A percentile compares a stretch with the other conserved stretches of the same genome.
Evolutionary conservation across 108 stramenopile genomes (phyloP).

Genomic region (Asterionellopsis glacialis): DNA sequence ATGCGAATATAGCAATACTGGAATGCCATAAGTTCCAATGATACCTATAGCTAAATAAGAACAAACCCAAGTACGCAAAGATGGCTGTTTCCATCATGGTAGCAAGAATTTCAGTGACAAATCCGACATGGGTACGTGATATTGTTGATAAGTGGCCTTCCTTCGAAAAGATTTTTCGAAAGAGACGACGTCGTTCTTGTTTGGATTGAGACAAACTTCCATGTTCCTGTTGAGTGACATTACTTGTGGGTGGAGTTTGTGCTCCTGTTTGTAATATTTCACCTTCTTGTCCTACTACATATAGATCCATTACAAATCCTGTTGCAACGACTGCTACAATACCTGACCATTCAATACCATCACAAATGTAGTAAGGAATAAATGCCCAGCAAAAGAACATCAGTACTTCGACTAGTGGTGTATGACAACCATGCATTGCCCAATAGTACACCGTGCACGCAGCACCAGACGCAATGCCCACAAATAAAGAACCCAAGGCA

Average conservation of each 20-base stretch:
- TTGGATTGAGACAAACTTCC: background rate
- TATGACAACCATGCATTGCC: constrained; percentile 39
- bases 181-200: background rate
- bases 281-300: constrained; percentile 57
- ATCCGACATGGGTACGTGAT: constrained; percentile 66
- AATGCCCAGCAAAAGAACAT: constrained; percentile 67
- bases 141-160: constrained; percentile 57
- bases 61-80: constrained; percentile 87
- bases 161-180: constrained; percentile 19
- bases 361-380: constrained; percentile 73
- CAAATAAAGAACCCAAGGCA: constrained; percentile 54
- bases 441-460: constrained; percentile 67
- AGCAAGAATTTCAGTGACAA: constrained; percentile 77
- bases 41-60: constrained; percentile 79
- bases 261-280: background rate
- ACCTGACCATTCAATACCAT: constrained; percentile 71
- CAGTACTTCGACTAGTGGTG: constrained; percentile 55
- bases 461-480: constrained; percentile 53
- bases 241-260: background rate
- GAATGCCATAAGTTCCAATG: constrained; percentile 71
- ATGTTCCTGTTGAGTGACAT: background rate
- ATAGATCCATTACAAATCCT: constrained; percentile 87
- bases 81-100: constrained; percentile 89
- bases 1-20: constrained; percentile 59
- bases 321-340: constrained; percentile 91